A percentile compares a stretch with the other conserved stretches of the same genome.
Conservation (phyloP, 768 basidiomycete species). For the Rossbeevera mucosa region DNA sequence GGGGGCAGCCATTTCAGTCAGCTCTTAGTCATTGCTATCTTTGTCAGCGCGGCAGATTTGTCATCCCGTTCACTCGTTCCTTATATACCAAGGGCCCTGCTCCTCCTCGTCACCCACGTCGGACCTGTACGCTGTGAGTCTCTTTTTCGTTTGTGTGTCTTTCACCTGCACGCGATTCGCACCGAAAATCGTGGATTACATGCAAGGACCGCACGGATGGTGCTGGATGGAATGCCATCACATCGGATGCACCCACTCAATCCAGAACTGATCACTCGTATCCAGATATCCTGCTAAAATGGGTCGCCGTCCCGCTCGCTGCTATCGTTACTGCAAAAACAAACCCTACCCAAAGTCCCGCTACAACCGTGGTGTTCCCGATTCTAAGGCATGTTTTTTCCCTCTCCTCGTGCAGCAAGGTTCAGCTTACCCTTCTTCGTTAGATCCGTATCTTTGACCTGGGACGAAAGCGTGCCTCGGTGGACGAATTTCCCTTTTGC, state of each 20-base stretch:
- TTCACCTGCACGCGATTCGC: not conserved
- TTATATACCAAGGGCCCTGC: not conserved
- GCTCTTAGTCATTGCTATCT: not conserved
- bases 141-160: not conserved
- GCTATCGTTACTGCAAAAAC: slow-evolving; percentile 99
- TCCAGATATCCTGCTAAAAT: slow-evolving; percentile 39
- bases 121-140: not conserved
- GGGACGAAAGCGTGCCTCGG: slow-evolving; percentile 91
- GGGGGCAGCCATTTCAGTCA: too few relatives aligned
- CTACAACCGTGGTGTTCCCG: slow-evolving; percentile 99
- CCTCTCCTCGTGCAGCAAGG: not conserved
- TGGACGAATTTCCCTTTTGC: slow-evolving; percentile 98
- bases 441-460: slow-evolving; percentile 97
- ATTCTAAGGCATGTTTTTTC: slow-evolving; percentile 61
- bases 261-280: slow-evolving; percentile 4
- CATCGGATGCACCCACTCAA: not conserved
- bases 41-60: not conserved
- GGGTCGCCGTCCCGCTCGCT: slow-evolving; percentile 97
- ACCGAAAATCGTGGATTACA: not conserved
- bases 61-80: not conserved
- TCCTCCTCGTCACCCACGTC: not conserved
- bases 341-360: slow-evolving; percentile 95
- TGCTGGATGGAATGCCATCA: not conserved
- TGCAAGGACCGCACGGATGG: not conserved
- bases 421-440: not conserved